Conservation (phyloP, 2,329 filamentous ascomycete species). For the Graphilbum fragrans region DNA sequence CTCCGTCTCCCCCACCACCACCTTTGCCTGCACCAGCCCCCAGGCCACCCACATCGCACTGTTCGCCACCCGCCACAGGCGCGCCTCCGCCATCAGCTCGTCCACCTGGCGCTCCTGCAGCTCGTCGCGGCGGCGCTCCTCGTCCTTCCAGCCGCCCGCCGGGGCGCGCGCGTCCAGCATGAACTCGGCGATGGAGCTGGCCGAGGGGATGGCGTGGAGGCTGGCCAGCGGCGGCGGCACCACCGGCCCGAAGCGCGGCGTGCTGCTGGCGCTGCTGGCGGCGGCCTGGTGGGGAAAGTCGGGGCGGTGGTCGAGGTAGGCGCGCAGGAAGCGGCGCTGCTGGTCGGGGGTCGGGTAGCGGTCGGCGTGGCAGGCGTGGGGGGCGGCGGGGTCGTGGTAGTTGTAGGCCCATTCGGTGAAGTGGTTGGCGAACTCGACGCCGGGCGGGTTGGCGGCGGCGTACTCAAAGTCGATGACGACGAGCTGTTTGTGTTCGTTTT, state of each 20-base stretch:
- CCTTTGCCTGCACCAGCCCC: constrained; percentile 91
- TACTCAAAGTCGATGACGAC: constrained; percentile 99
- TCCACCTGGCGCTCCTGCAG: constrained; percentile 55
- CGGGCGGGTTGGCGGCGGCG: constrained; percentile 74
- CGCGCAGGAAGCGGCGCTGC: constrained; percentile 72
- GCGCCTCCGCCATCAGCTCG: constrained; percentile 63
- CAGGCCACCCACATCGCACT: constrained; percentile 88
- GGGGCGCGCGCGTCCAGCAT: constrained; percentile 67
- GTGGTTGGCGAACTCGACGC: constrained; percentile 92
- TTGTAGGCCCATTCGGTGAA: constrained; percentile 99
- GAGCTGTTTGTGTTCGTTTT: constrained; percentile 91
- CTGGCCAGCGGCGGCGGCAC: constrained; percentile 14
- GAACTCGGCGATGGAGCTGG: constrained; percentile 52
- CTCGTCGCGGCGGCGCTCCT: constrained; percentile 51
- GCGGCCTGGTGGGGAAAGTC: constrained; percentile 46
- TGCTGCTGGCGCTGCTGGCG: constrained; percentile 14
- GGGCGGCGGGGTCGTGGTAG: constrained; percentile 62
- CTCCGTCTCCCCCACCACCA: constrained; percentile 49
- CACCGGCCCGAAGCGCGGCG: constrained; percentile 8
- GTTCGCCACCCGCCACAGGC: constrained; percentile 78
- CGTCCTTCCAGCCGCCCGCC: constrained; percentile 42
- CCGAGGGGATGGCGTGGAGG: constrained; percentile 23
- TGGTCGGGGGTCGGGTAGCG: constrained; percentile 69
- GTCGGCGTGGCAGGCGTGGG: constrained; percentile 56
- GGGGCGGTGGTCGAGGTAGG: constrained; percentile 68